Percentiles rank a stretch among this genome's conserved stretches.
Conservation (phyloP, 1,284 basidiomycete genomes). For the Melampsora larici-populina region DNA sequence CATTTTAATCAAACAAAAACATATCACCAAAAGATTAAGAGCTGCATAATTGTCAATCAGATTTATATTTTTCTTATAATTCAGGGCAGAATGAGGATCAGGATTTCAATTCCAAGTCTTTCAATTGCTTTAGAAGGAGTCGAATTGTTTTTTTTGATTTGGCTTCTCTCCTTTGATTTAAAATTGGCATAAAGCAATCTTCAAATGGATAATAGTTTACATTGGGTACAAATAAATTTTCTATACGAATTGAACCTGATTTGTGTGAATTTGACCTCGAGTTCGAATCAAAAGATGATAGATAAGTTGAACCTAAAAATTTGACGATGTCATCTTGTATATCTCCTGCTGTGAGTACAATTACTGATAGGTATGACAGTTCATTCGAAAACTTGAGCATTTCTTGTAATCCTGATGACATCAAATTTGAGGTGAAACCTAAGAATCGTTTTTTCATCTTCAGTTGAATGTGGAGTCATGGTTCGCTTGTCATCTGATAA, state of each 20-base stretch:
- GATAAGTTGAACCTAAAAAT: conserved; percentile 52
- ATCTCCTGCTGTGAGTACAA: conserved; percentile 54
- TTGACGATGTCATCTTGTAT: conserved; percentile 55
- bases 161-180: conserved; percentile 53
- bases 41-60: background rate
- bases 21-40: conserved; percentile 51
- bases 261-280: conserved; percentile 49
- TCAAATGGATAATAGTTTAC: conserved; percentile 55
- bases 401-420: conserved; percentile 53
- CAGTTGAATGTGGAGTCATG: background rate
- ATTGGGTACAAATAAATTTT: conserved; percentile 54
- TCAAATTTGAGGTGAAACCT: conserved; percentile 54
- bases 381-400: conserved; percentile 54
- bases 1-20: conserved; percentile 54
- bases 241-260: conserved; percentile 53
- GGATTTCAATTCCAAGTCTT: conserved; percentile 52
- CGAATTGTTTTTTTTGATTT: conserved; percentile 50
- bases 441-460: conserved; percentile 46
- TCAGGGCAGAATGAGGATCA: conserved; percentile 52
- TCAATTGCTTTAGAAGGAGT: conserved; percentile 52
- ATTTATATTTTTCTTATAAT: no score
- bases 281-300: conserved; percentile 51
- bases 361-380: conserved; percentile 52
- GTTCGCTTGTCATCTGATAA: conserved; percentile 39
- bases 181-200: conserved; percentile 54